A percentile compares a stretch with the other conserved stretches of the same genome.
Evolutionary conservation across 306 rosid genomes (phyloP).

Genomic region (Rosa rugosa): DNA sequence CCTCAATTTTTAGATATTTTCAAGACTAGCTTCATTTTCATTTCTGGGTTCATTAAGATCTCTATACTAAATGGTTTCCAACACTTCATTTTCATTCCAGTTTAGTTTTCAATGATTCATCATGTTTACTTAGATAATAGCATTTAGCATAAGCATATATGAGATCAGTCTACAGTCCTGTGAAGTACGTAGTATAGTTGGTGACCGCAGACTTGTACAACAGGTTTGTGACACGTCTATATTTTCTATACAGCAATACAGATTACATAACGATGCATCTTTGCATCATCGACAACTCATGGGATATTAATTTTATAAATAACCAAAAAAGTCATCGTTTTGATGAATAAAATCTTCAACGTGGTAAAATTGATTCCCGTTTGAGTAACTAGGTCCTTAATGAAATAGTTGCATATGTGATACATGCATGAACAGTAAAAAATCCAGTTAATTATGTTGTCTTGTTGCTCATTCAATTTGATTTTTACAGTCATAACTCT

Average conservation of each 20-base stretch:
- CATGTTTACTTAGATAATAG: neutral
- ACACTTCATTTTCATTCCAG: neutral
- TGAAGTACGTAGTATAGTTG: neutral
- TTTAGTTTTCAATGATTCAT: neutral
- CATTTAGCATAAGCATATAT: neutral
- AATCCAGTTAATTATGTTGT: neutral
- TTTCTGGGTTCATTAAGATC: neutral
- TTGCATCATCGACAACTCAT: neutral
- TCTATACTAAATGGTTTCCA: neutral
- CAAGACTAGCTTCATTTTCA: neutral
- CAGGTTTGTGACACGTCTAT: neutral
- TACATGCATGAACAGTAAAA: neutral
- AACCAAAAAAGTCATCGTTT: neutral
- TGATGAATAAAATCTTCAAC: neutral
- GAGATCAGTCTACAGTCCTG: neutral
- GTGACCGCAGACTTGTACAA: neutral
- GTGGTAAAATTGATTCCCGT: neutral
- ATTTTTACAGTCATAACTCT: neutral
- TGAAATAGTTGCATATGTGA: neutral
- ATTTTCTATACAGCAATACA: neutral
- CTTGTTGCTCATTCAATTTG: neutral
- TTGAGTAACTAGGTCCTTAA: neutral
- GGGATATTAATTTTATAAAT: neutral
- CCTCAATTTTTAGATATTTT: neutral
- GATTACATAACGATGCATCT: neutral